phyloP scores from a whole-genome alignment of 1,139 yeast species.

The Yarrowia galli region DNA sequence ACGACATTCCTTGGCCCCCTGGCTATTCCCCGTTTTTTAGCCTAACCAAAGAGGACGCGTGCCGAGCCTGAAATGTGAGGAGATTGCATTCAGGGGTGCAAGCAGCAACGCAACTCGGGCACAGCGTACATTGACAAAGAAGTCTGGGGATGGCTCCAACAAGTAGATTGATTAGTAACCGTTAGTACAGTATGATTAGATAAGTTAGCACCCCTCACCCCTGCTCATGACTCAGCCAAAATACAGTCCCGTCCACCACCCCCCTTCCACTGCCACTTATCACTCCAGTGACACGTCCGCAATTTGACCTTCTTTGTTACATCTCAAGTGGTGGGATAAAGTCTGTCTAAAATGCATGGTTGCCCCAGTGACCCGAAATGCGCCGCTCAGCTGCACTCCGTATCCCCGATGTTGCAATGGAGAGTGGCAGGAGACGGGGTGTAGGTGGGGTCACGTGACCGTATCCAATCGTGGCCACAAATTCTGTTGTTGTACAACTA shows the following conservation, averaged over 20 bases:
- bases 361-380: constrained; percentile 23
- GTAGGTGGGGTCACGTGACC: not conserved
- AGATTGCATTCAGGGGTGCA: constrained; percentile 34
- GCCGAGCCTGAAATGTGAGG: constrained; percentile 35
- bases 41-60: constrained; percentile 23
- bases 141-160: too few relatives aligned
- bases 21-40: constrained; percentile 25
- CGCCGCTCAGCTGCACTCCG: constrained; percentile 28
- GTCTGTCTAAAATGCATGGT: constrained; percentile 16
- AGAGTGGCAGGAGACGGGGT: too few relatives aligned
- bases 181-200: too few relatives aligned
- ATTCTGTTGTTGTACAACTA: too few relatives aligned
- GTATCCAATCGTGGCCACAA: too few relatives aligned
- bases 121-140: too few relatives aligned
- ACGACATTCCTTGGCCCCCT: constrained; percentile 23
- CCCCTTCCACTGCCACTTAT: not conserved
- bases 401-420: too few relatives aligned
- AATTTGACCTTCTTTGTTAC: constrained; percentile 9
- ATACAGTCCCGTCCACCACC: too few relatives aligned
- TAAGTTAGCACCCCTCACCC: too few relatives aligned
- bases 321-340: not conserved
- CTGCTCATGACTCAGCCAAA: too few relatives aligned
- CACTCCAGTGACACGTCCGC: constrained; percentile 29
- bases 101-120: constrained; percentile 7
- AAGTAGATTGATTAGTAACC: not conserved